A percentile compares a stretch with the other conserved stretches of the same genome.
Conservation (phyloP, 1,284 basidiomycete species). For the Ceratobasidium sp. region DNA sequence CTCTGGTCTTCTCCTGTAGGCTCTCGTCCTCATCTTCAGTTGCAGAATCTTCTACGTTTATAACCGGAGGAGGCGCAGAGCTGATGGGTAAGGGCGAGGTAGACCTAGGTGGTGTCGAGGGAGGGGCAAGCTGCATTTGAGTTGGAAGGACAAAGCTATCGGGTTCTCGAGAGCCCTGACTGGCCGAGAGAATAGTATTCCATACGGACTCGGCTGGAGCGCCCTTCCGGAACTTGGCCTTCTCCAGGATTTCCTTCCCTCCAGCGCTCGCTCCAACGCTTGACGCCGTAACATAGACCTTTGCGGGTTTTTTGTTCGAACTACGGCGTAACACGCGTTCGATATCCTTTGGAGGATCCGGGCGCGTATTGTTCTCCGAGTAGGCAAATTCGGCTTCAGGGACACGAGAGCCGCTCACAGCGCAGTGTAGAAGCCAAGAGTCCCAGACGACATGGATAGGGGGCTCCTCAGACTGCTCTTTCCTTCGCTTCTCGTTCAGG, state of each 20-base stretch:
- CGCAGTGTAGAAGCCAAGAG: constrained; percentile 50
- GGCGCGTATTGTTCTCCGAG: constrained; percentile 20
- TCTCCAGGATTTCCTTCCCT: constrained; percentile 36
- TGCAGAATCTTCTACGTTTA: constrained; percentile 29
- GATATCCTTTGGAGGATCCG: constrained; percentile 24
- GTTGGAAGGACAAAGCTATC: constrained; percentile 27
- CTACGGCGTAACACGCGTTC: constrained; percentile 17
- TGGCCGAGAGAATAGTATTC: constrained; percentile 23
- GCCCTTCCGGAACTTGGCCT: constrained; percentile 7
- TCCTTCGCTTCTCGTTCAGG: constrained; percentile 42
- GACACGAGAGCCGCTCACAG: constrained; percentile 18
- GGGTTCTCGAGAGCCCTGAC: constrained; percentile 10
- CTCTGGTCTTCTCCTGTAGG: neutral
- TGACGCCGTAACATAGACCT: constrained; percentile 3
- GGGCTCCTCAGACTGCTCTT: constrained; percentile 41
- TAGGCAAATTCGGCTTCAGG: constrained; percentile 22
- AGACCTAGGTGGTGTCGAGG: constrained; percentile 12
- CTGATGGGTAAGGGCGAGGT: constrained; percentile 5
- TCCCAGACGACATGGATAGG: constrained; percentile 50
- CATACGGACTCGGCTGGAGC: constrained; percentile 7
- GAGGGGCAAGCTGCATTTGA: neutral
- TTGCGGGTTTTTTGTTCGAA: constrained; percentile 22
- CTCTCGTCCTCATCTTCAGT: constrained; percentile 40
- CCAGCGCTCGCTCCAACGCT: constrained; percentile 23
- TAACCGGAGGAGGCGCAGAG: neutral